Conservation (phyloP, 2,329 filamentous ascomycete species). For the Torrubiella hemipterigena region DNA sequence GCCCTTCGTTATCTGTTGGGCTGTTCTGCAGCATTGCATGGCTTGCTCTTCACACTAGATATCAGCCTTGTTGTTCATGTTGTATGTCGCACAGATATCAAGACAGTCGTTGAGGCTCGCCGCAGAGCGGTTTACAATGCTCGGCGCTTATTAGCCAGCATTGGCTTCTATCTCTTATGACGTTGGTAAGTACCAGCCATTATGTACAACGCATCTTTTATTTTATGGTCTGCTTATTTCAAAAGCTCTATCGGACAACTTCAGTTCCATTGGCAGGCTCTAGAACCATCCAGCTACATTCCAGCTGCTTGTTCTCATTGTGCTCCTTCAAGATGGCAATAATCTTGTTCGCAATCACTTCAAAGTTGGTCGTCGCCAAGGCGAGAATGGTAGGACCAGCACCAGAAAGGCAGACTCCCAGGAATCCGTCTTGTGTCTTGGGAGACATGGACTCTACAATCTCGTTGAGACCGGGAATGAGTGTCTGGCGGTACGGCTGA, state of each 20-base stretch:
- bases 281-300: conserved; percentile 76
- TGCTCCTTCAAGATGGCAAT: conserved; percentile 58
- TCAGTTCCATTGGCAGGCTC: conserved; percentile 69
- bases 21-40: too few species aligned
- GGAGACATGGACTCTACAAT: conserved; percentile 89
- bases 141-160: too few species aligned
- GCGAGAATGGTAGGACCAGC: conserved; percentile 92
- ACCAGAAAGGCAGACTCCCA: conserved; percentile 90
- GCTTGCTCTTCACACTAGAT: too few species aligned
- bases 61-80: too few species aligned
- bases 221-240: too few species aligned
- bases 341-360: conserved; percentile 70
- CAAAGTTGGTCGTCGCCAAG: conserved; percentile 81
- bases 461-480: conserved; percentile 85
- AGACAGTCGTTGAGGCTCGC: too few species aligned
- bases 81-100: too few species aligned
- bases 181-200: background rate
- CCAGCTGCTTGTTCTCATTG: conserved; percentile 48
- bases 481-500: conserved; percentile 83
- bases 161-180: background rate
- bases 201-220: too few species aligned
- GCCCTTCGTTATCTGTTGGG: too few species aligned
- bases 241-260: conserved; percentile 23
- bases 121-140: too few species aligned
- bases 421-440: conserved; percentile 69